phyloP scores from a whole-genome alignment of 176 grass and related monocot genomes.

The Phragmites australis region DNA sequence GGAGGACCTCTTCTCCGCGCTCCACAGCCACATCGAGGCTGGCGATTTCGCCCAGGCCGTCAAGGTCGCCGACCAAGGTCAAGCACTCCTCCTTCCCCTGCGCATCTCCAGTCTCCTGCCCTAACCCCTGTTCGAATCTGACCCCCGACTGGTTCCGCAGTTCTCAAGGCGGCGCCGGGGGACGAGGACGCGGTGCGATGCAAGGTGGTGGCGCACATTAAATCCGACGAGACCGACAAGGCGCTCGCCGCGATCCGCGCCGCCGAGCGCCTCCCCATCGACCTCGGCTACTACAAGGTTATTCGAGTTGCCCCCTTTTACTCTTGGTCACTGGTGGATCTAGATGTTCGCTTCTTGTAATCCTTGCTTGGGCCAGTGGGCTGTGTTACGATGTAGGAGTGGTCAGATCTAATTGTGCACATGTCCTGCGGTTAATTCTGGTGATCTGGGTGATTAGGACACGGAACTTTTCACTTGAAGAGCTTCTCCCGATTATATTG shows the following conservation, averaged over 20 bases:
- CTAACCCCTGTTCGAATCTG: conserved; percentile 8
- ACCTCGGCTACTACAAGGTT: conserved; percentile 84
- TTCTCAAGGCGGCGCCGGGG: conserved; percentile 63
- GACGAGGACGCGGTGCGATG: conserved; percentile 93
- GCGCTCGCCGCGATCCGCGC: conserved; percentile 69
- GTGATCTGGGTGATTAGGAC: background rate
- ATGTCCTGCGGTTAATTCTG: background rate
- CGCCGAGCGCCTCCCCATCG: conserved; percentile 62
- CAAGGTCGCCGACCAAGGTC: conserved; percentile 94
- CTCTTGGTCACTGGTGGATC: background rate
- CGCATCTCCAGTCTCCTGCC: background rate
- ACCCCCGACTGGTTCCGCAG: conserved; percentile 37
- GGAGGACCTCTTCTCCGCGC: conserved; percentile 78
- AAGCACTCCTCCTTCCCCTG: background rate
- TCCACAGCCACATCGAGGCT: conserved; percentile 65
- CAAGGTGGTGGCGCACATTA: conserved; percentile 91
- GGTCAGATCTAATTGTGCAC: conserved; percentile 16
- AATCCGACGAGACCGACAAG: conserved; percentile 68
- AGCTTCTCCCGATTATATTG: background rate
- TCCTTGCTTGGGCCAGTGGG: background rate
- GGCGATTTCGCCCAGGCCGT: conserved; percentile 50
- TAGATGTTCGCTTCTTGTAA: background rate
- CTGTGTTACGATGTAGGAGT: conserved; percentile 15
- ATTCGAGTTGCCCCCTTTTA: background rate
- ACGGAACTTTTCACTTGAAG: background rate